Conservation (phyloP, 805 yeast genomes). For the Candida anglica region DNA sequence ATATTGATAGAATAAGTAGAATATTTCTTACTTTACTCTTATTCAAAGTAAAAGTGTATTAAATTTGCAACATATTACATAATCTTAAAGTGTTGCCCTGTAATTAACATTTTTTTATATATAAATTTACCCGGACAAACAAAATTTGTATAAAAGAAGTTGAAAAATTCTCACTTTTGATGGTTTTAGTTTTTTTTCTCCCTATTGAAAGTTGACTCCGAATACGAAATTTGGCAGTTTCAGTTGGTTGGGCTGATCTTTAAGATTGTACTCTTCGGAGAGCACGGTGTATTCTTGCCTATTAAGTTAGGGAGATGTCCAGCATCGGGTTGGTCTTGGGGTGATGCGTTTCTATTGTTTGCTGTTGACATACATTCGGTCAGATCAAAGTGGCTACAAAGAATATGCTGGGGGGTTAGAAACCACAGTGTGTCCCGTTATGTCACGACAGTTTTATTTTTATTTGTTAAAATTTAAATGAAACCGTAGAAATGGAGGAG, state of each 20-base stretch:
- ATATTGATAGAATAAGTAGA: too few relatives aligned
- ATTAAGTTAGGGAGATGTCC: constrained; percentile 34
- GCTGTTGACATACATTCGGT: constrained; percentile 30
- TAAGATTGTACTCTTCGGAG: constrained; percentile 11
- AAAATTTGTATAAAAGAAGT: too few relatives aligned
- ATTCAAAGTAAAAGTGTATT: too few relatives aligned
- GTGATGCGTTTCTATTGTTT: constrained; percentile 15
- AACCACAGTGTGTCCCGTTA: constrained; percentile 43
- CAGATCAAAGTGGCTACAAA: constrained; percentile 39
- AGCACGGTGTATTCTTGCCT: constrained; percentile 27
- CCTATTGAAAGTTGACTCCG: constrained; percentile 39
- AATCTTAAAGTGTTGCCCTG: too few relatives aligned
- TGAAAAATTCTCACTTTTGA: constrained; percentile 3
- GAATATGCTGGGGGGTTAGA: constrained; percentile 34
- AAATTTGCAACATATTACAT: too few relatives aligned
- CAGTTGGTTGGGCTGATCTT: constrained; percentile 12
- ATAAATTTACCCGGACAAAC: too few relatives aligned
- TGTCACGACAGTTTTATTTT: constrained; percentile 35
- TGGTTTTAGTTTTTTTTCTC: constrained; percentile 9
- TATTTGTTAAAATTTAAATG: too few relatives aligned
- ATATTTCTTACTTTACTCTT: too few relatives aligned
- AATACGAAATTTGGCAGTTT: constrained; percentile 26
- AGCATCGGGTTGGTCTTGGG: constrained; percentile 8
- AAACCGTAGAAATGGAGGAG: too few relatives aligned
- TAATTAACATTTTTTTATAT: too few relatives aligned